Base-by-base conservation (phyloP, 805 yeast species). In the Saccharomycopsis guyanensis region DNA sequence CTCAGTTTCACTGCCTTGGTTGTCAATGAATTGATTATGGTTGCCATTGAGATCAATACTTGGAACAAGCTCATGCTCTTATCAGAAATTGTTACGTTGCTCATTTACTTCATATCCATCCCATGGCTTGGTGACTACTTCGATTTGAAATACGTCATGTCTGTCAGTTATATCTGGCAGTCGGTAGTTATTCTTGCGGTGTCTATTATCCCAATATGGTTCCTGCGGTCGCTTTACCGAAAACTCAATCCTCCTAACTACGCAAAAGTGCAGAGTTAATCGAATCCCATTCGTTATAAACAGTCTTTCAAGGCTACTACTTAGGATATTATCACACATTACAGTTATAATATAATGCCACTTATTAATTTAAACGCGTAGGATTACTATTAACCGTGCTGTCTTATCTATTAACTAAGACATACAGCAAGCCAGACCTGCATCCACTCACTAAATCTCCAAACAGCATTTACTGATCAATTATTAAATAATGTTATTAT, bases 91-190 rank as follows among this genome's bases (percentile, higher is more conserved):
- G 66, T 79, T 12, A 91, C 97, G 0, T 61, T 84, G 36, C 66
- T 71, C 19, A 59, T 82, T 20, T 93, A 77, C 62, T 61, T 86
- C 40, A 80, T 75, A 1, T 82, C 94, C 6, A 68, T 93, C 16
- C 98, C 99, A 19, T 78, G 89, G 51, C 71, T 93, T 42, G 65
- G 75, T 1, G 97, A 91, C n/a, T 93, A 93, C 61, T 94, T 82
- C 60, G 86, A 88, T 53, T 65, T 91, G 47, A 62, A 58, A 1
- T 86, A 78, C 61, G 73, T 86, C 55, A 56, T 69, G 3, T 70
- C 81, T 1, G 61, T 78, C 1, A 58, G 69, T 5, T 89, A 82
- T 59, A 66, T 71, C 47, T 87, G 95, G 83, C 89, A 85, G 59
- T 63, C 76, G 4, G 62, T 71, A 2, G 66, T 82, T 6, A 80